Evolutionary conservation across 176 grass and related monocot species (phyloP).

Genomic region (Olyra latifolia): DNA sequence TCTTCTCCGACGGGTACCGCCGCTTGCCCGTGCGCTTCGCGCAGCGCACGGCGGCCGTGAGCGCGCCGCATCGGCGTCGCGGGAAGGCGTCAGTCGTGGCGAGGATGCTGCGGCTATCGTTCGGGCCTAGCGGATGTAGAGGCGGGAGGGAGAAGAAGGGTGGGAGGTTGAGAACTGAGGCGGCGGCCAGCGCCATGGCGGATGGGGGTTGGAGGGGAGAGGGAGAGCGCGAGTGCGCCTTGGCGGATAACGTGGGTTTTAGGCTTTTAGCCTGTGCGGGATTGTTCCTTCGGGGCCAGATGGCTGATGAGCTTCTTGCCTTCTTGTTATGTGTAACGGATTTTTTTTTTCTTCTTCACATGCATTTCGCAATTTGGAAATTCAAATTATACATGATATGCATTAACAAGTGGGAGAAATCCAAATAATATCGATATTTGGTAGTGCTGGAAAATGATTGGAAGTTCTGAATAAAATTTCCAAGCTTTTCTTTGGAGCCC

Average conservation of each 20-base stretch:
- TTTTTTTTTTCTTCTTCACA: slow-evolving; percentile 1
- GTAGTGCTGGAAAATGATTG: no score
- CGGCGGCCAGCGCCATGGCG: slow-evolving; percentile 42
- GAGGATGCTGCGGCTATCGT: slow-evolving; percentile 5
- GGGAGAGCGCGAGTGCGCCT: neutral
- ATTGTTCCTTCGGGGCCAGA: no score
- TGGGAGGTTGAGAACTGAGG: slow-evolving; percentile 13
- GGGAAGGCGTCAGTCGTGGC: neutral
- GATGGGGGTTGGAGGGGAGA: neutral
- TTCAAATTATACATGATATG: neutral
- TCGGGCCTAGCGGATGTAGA: neutral
- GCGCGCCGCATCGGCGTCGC: slow-evolving; percentile 27
- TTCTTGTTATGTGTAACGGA: neutral
- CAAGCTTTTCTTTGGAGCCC: neutral
- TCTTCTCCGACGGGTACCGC: slow-evolving; percentile 97
- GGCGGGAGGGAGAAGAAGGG: slow-evolving; percentile 23
- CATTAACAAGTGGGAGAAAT: no score
- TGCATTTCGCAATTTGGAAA: neutral
- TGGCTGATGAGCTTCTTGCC: no score
- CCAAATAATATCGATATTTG: no score
- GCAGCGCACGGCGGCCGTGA: slow-evolving; percentile 45
- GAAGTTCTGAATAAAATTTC: neutral
- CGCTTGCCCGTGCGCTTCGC: slow-evolving; percentile 80
- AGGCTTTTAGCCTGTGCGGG: no score
- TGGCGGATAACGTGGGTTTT: slow-evolving; percentile 52